Conservation (phyloP, 352 stramenopile species). For the Pythium scleroteichum region DNA sequence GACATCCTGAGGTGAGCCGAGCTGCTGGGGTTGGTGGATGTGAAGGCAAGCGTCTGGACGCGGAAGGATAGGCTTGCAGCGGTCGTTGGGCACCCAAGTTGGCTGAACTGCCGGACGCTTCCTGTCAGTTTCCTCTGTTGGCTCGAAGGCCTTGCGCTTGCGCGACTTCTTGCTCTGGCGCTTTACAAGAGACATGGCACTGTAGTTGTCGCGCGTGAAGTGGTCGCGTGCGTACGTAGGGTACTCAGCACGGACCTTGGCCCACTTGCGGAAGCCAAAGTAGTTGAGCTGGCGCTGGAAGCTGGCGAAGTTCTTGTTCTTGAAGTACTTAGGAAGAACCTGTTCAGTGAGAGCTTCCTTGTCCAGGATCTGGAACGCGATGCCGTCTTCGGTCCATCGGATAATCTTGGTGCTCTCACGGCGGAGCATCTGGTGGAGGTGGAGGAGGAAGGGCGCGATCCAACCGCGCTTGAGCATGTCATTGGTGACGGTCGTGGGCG, state of each 20-base stretch:
- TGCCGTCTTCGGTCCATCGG: conserved; percentile 74
- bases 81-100: conserved; percentile 37
- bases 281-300: conserved; percentile 96
- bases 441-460: conserved; percentile 85
- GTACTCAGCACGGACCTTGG: conserved; percentile 71
- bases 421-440: conserved; percentile 85
- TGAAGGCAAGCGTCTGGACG: conserved; percentile 28
- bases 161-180: conserved; percentile 86
- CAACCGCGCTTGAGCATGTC: conserved; percentile 61
- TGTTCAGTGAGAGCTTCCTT: conserved; percentile 84
- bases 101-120: conserved; percentile 40
- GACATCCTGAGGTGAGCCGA: conserved; percentile 11
- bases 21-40: conserved; percentile 5
- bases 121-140: conserved; percentile 34
- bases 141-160: conserved; percentile 53
- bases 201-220: conserved; percentile 86
- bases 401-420: conserved; percentile 79
- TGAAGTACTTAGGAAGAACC: conserved; percentile 94
- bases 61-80: conserved; percentile 72
- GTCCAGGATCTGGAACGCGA: conserved; percentile 86
- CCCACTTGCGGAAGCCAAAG: conserved; percentile 93
- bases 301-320: conserved; percentile 96
- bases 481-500: conserved; percentile 26
- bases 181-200: conserved; percentile 82
- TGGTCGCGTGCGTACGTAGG: conserved; percentile 81